Base-by-base conservation (phyloP, 768 basidiomycete genomes). In the Lactarius indigo region DNA sequence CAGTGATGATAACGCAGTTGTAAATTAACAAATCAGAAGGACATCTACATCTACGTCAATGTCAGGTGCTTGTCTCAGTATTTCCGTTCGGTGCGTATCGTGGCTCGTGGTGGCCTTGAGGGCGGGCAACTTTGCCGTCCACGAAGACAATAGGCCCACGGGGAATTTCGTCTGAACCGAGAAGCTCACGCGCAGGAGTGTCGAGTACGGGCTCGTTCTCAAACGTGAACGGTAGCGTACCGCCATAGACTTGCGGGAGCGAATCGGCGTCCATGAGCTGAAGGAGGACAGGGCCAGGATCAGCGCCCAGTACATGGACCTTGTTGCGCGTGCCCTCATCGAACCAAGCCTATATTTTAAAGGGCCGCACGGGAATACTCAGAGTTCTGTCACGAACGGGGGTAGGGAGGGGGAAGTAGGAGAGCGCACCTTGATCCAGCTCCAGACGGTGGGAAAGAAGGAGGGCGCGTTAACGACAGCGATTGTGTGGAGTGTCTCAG, bases 381-480 rank as follows among this genome's bases (percentile, higher is more conserved):
- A 13, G 50, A 13, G 2, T 50, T 52, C 50, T 26, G 50, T 50
- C 47, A 50, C 23, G 15, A 26, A 52, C 6, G 13, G 44, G 35
- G n/a, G n/a, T 33, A 9, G 33, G 8, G 18, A 41, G 41, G 31
- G 54, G 5, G 12, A 30, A 8, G 35, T 3, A 18, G 44, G 55
- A 23, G 6, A 26, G 66, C 77, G 47, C 65, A 86, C 88, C 80
- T 90, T 91, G 74, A 94, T 81, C 92, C 92, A 94, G 37, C 82
- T 82, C 92, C 92, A 94, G 12, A 94, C 79, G 2, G 87, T 90
- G 3, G 88, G 84, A 75, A 94, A 94, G 80, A 92, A 94, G 0
- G 85, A 79, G 0, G 93, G 92, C 0, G 91, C 87, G 69, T 94
- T 93, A 62, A 94, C 86, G 62, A 94, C 76, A 13, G 81, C 87